Conservation (phyloP, 139 green algal species). For the Picochlorum sp. region DNA sequence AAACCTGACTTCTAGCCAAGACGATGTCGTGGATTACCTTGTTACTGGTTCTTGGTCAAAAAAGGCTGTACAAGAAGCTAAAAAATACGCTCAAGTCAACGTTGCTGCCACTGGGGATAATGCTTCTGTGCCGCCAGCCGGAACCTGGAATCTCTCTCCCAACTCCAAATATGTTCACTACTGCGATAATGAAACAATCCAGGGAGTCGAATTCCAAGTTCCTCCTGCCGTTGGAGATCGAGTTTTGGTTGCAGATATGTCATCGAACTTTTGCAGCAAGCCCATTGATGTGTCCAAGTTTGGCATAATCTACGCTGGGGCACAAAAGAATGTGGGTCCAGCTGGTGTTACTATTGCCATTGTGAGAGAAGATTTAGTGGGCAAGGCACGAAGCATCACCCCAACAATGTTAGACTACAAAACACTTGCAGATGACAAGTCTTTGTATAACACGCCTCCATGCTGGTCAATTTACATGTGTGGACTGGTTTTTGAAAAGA, state of each 20-base stretch:
- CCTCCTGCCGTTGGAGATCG: constrained; percentile 51
- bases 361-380: constrained; percentile 89
- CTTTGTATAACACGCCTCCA: constrained; percentile 97
- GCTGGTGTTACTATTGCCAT: constrained; percentile 93
- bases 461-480: constrained; percentile 97
- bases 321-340: constrained; percentile 97
- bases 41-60: constrained; percentile 89
- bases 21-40: constrained; percentile 81
- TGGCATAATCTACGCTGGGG: constrained; percentile 93
- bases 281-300: constrained; percentile 95
- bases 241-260: constrained; percentile 90
- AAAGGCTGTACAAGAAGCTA: constrained; percentile 83
- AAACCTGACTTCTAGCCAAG: constrained; percentile 65
- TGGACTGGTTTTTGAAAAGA: constrained; percentile 92
- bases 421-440: constrained; percentile 74
- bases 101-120: constrained; percentile 74
- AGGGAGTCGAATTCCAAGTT: constrained; percentile 96
- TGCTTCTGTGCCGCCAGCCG: constrained; percentile 62
- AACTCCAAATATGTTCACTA: constrained; percentile 91
- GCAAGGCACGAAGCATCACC: constrained; percentile 48
- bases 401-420: constrained; percentile 94
- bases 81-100: constrained; percentile 69
- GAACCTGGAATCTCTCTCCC: constrained; percentile 74
- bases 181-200: constrained; percentile 99
- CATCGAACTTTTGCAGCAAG: constrained; percentile 94